Evolutionary conservation across 23 red algal species (phyloP), one percentile per base, ranked within the genome.

Genomic region (Pyropia haitanensis): DNA sequence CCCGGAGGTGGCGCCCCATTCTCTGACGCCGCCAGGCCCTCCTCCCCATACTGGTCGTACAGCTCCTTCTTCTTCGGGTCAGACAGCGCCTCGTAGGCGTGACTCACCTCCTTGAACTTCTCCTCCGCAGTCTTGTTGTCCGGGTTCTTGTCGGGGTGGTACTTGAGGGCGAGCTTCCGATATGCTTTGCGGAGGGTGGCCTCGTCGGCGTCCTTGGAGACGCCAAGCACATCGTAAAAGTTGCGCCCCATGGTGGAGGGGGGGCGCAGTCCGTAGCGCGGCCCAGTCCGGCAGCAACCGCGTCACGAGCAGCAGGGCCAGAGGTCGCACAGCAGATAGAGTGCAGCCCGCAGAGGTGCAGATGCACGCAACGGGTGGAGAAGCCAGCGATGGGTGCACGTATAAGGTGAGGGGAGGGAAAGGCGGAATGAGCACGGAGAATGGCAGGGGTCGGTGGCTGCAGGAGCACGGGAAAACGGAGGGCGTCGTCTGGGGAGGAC

Each of bases 1-100:
- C 54, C 30, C 51, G 44, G 18, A 12, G 54, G 77, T 50, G 79
- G 78, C 65, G 73, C 72, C 74, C 85, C 88, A 23, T 78, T 65
- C 79, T 85, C 85, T 5, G 79, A 79, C 2, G 88, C 21, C 63
- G 85, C 80, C 7, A 96, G 53, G 18, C 72, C 92, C 61, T 96
- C 92, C 69, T 96, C 92, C n/a, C 92, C 92, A 49, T 88, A 96
- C 22, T 73, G 74, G 65, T 96, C 92, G 61, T 96, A 96, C 49
- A 96, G 70, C 65, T 96, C 86, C 57, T 86, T 82, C 56, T 96
- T 96, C 71, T 88, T 85, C 14, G 84, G 85, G 73, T 96, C 92
- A 27, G 79, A 80, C 18, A 96, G 69, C 2, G 89, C 92, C 64
- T 96, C 81, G 65, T 96, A 88, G 18, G 92, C 92, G 62, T 89